These are phyloP conservation scores for Podila minutissima DNA, from an alignment of 192 early-diverging fungal genomes.

Conservation along the genomic window DNA sequence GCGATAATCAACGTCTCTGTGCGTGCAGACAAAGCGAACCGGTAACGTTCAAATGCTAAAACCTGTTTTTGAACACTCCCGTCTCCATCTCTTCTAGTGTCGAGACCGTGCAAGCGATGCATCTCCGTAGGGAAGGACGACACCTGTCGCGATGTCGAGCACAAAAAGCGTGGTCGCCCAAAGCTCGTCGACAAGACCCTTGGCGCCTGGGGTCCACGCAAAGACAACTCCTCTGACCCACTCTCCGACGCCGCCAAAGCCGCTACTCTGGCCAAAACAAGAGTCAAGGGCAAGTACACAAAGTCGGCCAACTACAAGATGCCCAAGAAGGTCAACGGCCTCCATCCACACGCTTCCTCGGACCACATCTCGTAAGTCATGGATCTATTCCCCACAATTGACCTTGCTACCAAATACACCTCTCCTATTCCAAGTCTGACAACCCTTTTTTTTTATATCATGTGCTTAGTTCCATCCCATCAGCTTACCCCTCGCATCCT, in stretches of 20 bases:
- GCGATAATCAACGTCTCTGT: too few species aligned
- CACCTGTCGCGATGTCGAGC: slow-evolving; percentile 87
- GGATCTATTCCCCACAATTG: too few species aligned
- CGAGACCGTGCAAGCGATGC: slow-evolving; percentile 85
- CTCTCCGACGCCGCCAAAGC: slow-evolving; percentile 9
- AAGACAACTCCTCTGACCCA: slow-evolving; percentile 19
- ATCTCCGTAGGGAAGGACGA: slow-evolving; percentile 75
- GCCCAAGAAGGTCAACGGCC: slow-evolving; percentile 15
- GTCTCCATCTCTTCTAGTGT: slow-evolving; percentile 47
- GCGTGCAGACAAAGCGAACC: too few species aligned
- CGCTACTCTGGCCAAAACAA: slow-evolving; percentile 15
- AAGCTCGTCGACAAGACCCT: slow-evolving; percentile 71
- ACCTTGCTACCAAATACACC: too few species aligned
- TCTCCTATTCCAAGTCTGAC: not conserved
- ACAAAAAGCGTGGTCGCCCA: slow-evolving; percentile 89
- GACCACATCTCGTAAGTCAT: slow-evolving; percentile 2
- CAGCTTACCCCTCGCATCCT: too few species aligned
- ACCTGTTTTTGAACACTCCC: not conserved
- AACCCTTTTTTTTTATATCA: not conserved
- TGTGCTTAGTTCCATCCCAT: too few species aligned
- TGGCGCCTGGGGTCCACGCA: slow-evolving; percentile 24
- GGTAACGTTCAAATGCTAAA: not conserved
- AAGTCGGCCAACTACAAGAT: slow-evolving; percentile 48
- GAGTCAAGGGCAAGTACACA: slow-evolving; percentile 36
- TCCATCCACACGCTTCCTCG: slow-evolving; percentile 2